phyloP scores from a whole-genome alignment of 2,329 filamentous ascomycete genomes.

The Penicillium olsonii region DNA sequence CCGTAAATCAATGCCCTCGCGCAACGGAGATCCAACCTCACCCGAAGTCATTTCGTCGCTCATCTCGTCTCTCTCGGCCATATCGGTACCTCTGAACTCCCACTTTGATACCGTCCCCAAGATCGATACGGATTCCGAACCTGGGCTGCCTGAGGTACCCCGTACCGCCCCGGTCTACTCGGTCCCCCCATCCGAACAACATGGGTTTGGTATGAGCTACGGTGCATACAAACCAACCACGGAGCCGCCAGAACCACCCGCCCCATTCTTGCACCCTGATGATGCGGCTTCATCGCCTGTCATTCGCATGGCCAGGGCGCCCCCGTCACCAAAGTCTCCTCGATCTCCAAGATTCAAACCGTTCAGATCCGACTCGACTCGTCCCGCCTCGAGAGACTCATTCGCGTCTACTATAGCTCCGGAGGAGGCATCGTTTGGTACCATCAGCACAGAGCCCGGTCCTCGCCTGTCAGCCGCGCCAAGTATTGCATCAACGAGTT shows the following conservation, averaged over 20 bases:
- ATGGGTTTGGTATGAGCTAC: conserved; percentile 72
- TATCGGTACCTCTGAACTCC: conserved; percentile 64
- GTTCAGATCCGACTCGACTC: conserved; percentile 47
- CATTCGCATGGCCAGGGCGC: conserved; percentile 78
- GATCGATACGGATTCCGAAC: conserved; percentile 40
- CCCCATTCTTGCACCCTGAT: conserved; percentile 53
- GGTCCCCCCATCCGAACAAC: conserved; percentile 31
- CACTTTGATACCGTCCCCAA: conserved; percentile 65
- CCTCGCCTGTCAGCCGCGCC: conserved; percentile 39
- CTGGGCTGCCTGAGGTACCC: conserved; percentile 24
- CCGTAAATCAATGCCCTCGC: conserved; percentile 47
- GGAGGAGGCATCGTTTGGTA: conserved; percentile 41
- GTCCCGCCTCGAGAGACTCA: conserved; percentile 41
- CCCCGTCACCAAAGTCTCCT: conserved; percentile 70
- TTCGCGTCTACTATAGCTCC: conserved; percentile 36
- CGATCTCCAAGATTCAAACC: conserved; percentile 41
- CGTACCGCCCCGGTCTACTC: conserved; percentile 28
- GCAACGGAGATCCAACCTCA: conserved; percentile 43
- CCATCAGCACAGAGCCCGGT: conserved; percentile 43
- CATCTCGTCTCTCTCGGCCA: conserved; percentile 62
- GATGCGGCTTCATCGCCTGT: conserved; percentile 68
- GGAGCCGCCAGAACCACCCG: conserved; percentile 46
- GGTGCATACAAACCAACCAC: conserved; percentile 59
- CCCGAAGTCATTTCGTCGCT: conserved; percentile 59
- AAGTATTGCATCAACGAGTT: conserved; percentile 44